phyloP scores from a whole-genome alignment of 1,284 basidiomycete genomes.

The Boletus albobrunnescens region DNA sequence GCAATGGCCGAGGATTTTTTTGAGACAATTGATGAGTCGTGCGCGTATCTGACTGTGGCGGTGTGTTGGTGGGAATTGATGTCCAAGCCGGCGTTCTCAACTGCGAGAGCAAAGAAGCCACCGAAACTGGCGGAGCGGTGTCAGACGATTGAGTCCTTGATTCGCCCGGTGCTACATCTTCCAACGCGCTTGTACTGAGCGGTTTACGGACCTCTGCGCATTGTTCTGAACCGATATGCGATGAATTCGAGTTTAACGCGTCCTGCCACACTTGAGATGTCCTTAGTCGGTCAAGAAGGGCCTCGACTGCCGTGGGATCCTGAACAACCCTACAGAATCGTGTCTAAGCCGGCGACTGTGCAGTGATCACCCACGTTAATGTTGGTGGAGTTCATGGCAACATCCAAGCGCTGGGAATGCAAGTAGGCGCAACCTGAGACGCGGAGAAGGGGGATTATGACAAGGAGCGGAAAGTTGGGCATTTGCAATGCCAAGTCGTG shows the following conservation, averaged over 20 bases:
- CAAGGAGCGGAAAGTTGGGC: not conserved
- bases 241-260: slow-evolving; percentile 29
- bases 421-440: not conserved
- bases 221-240: slow-evolving; percentile 2
- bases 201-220: slow-evolving; percentile 4
- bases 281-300: slow-evolving; percentile 61
- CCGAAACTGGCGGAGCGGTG: slow-evolving; percentile 33
- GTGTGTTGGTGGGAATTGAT: slow-evolving; percentile 12
- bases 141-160: slow-evolving; percentile 4
- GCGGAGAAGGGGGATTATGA: not conserved
- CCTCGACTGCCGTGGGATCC: slow-evolving; percentile 59
- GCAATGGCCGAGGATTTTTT: slow-evolving; percentile 10
- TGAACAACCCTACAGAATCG: slow-evolving; percentile 7
- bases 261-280: slow-evolving; percentile 65
- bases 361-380: slow-evolving; percentile 42
- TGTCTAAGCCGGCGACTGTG: not conserved
- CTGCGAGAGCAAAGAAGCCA: slow-evolving; percentile 67
- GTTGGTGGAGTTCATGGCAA: slow-evolving; percentile 38
- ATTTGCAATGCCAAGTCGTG: too few relatives aligned
- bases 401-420: too few relatives aligned
- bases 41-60: slow-evolving; percentile 10
- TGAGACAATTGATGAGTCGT: slow-evolving; percentile 8
- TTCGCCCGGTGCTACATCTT: slow-evolving; percentile 10
- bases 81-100: slow-evolving; percentile 38
- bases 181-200: slow-evolving; percentile 2